Conservation (phyloP, 208 protist genomes). For the Wallacemonas sp. region DNA sequence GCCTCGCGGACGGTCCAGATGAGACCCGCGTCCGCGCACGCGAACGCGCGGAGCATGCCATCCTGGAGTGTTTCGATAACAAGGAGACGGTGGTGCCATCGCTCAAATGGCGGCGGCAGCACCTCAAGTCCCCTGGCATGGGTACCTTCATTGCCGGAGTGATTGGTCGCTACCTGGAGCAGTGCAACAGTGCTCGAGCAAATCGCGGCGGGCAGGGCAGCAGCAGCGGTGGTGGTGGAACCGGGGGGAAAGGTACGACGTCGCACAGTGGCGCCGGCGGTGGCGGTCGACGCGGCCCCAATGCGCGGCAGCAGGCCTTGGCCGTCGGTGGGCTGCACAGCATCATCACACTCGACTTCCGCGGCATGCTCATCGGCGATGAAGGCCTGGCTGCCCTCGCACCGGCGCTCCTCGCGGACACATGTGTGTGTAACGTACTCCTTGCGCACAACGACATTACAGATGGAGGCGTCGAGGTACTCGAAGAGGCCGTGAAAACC, state of each 20-base stretch:
- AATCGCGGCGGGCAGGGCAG: not conserved
- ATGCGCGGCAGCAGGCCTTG: not conserved
- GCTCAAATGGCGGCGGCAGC: constrained; percentile 52
- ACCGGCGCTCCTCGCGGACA: constrained; percentile 36
- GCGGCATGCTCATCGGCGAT: constrained; percentile 51
- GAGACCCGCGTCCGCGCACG: constrained; percentile 33
- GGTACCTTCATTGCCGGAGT: constrained; percentile 24
- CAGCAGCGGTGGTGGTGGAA: not conserved
- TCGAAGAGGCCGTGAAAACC: constrained; percentile 21
- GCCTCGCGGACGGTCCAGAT: constrained; percentile 19
- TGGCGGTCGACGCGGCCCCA: no score
- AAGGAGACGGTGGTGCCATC: constrained; percentile 40
- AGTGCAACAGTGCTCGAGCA: not conserved
- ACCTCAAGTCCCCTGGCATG: constrained; percentile 42
- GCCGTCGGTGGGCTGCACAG: constrained; percentile 14
- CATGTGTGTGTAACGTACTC: constrained; percentile 31
- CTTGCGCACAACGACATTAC: constrained; percentile 62
- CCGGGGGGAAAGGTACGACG: not conserved
- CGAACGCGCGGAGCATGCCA: constrained; percentile 36
- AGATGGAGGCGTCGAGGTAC: constrained; percentile 33
- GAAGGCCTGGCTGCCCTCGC: constrained; percentile 52
- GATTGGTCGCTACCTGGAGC: constrained; percentile 6
- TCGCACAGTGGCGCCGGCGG: not conserved
- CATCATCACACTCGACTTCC: constrained; percentile 61
- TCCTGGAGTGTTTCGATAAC: constrained; percentile 34